Base-by-base conservation (phyloP, 139 green algal species). In the Coelastrella sp. region DNA sequence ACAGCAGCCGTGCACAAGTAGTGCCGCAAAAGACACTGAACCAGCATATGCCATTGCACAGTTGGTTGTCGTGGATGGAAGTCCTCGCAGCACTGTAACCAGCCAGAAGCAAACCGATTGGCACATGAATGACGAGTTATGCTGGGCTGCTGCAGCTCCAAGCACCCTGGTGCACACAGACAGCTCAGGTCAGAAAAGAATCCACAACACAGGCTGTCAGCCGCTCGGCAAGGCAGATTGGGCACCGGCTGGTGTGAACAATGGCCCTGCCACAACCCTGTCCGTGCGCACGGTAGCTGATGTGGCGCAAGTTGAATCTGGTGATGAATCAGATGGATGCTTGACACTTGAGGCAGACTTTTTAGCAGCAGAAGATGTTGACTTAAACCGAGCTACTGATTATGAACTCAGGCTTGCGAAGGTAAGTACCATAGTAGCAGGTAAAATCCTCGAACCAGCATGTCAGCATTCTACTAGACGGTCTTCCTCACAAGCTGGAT, bases 381-480 rank as follows among this genome's bases (percentile, higher is more conserved):
- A 82, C n/a, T 32, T 82, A 8, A 82, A 82, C 51, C 69, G 69
- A 27, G 75, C 40, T n/a, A 34, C 37, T 25, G 75, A 82, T 11
- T 82, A 82, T 53, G 75, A 71, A 34, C 75, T 82, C 32, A 38
- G 35, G 6, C 75, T 82, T 9, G 75, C 75, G n/a, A 82, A 82
- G 75, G 75, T 82, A 25, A 71, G 75, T 15, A 64, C 40, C 43
- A 30, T 64, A 32, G 41, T 8, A 34, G 68, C 34, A 78, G 68
- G n/a, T n/a, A 38, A 25, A 8, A 5, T 57, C 5, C 68, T 40
- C 8, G 34, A 8, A 19, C 38, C 9, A 59, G 19, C 27, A 57
- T 19, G 30, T 78, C 34, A 60, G 34, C 41, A 53, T 51, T 38
- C 53, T 53, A 27, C 38, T n/a, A n/a, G n/a, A n/a, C n/a, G n/a